Conservation (phyloP, 805 yeast species). For the Barnettozyma wickerhamii region DNA sequence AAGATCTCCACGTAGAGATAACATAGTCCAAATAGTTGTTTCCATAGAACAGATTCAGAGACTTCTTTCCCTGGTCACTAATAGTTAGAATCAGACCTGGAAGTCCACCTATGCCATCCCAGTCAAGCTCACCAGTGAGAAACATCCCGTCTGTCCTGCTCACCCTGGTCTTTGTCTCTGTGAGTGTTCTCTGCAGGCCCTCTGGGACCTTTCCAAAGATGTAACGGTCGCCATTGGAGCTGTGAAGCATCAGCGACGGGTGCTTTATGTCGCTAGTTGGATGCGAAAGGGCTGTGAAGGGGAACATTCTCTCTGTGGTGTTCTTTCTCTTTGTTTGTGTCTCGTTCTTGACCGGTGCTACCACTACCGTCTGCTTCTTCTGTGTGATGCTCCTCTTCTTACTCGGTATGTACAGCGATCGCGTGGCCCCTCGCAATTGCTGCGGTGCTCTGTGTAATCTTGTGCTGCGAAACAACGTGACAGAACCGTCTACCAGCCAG, state of each 20-base stretch:
- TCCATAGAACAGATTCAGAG: constrained; percentile 53
- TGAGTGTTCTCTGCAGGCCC: constrained; percentile 76
- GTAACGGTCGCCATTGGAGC: constrained; percentile 38
- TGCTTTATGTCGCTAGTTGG: constrained; percentile 57
- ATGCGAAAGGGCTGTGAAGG: constrained; percentile 50
- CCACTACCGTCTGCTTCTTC: no score
- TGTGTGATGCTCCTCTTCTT: no score
- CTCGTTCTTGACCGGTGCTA: neutral
- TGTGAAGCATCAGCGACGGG: constrained; percentile 48
- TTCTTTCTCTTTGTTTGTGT: neutral
- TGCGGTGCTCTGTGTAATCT: constrained; percentile 9
- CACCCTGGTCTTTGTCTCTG: constrained; percentile 53
- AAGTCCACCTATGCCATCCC: constrained; percentile 85
- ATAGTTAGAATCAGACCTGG: constrained; percentile 86
- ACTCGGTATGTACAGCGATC: no score
- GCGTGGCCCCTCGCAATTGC: neutral
- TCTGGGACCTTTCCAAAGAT: constrained; percentile 80
- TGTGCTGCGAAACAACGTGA: neutral
- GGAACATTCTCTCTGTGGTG: constrained; percentile 37
- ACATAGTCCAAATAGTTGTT: constrained; percentile 46
- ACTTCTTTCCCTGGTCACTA: constrained; percentile 68
- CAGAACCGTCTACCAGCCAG: neutral
- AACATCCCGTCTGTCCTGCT: constrained; percentile 62
- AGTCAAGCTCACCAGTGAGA: constrained; percentile 70
- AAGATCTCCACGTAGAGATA: constrained; percentile 79